Percentiles rank a stretch among this genome's conserved stretches.
Evolutionary conservation across 140 eudicot species (phyloP).

Genomic region (Senecio squalidus): DNA sequence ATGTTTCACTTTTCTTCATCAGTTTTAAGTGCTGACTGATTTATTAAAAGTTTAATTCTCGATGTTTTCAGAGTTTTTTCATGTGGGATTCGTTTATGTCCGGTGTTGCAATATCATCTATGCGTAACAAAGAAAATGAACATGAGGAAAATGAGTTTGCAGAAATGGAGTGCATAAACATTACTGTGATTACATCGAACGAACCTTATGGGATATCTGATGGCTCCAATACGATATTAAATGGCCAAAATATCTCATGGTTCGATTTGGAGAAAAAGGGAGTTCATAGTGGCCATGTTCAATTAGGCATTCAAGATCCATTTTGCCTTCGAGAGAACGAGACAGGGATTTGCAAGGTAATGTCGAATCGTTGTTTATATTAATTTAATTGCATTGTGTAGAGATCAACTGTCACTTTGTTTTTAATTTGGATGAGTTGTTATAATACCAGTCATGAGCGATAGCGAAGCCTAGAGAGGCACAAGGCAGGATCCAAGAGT

Average conservation of each 20-base stretch:
- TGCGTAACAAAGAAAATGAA: conserved; percentile 26
- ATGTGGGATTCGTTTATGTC: conserved; percentile 88
- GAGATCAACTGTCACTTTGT: no score
- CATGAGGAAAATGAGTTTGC: conserved; percentile 34
- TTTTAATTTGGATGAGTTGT: no score
- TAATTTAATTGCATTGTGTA: no score
- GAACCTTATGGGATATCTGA: conserved; percentile 69
- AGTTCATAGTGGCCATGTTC: conserved; percentile 94
- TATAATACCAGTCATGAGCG: no score
- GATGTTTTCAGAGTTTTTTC: conserved; percentile 54
- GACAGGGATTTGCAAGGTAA: conserved; percentile 71
- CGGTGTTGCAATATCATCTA: conserved; percentile 74
- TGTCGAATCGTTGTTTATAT: no score
- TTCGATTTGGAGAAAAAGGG: conserved; percentile 45
- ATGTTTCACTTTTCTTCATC: no score
- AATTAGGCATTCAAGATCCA: conserved; percentile 59
- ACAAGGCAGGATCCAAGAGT: no score
- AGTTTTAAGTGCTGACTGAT: no score
- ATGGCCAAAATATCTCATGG: conserved; percentile 37
- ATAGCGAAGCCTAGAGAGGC: no score
- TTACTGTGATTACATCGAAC: conserved; percentile 82
- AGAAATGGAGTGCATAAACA: conserved; percentile 72
- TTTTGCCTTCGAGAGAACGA: conserved; percentile 53
- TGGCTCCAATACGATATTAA: conserved; percentile 71
- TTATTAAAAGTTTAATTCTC: no score